Base-by-base conservation (phyloP, 148 eudicot species). In the Arctostaphylos glauca region DNA sequence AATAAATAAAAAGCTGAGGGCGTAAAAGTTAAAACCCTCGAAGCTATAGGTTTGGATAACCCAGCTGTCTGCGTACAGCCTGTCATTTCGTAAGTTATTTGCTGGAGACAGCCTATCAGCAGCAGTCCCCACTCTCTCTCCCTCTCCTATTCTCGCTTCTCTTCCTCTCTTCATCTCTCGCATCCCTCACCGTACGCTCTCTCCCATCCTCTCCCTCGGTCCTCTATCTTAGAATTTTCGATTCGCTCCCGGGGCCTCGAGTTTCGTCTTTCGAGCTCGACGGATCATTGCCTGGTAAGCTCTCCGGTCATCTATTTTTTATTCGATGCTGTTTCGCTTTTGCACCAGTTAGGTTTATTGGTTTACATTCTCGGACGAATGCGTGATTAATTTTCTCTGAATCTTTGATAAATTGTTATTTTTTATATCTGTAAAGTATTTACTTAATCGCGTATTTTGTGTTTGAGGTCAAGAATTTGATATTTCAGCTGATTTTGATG, bases 61-160 rank as follows among this genome's bases (percentile, higher is more conserved):
- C 86, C 80, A 80, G 86, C 80, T 84, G 83, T 54, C 80, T 84
- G 83, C 55, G 18, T 21, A 80, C 80, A 84, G 86, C 76, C 83
- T 80, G 83, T 84, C 83, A 74, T 80, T 80, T 55, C 74, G 48
- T 47, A 53, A 18, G 16, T 77, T 60, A 86, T 81, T 84, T 58
- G 90, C 91, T 89, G 91, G 91, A 86, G 85, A 89, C 91, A 89
- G 91, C 67, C 91, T 89, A 87, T 86, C 87, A 74, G 76, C 89
- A 83, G 83, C 87, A 81, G 88, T 78, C 76, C 25, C 79, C 72
- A 38, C 74, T 76, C 80, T 77, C 81, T 21, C 82, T 70, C 76
- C 21, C 75, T 71, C 79, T 19, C 43, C 15, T 5, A 15, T 70
- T 54, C 67, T 67, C 77, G 52, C 25, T 10, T 21, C 80, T 66